These are phyloP conservation scores for Aspergillus uvarum DNA, from an alignment of 2,329 filamentous ascomycete species.

Conservation along the genomic window DNA sequence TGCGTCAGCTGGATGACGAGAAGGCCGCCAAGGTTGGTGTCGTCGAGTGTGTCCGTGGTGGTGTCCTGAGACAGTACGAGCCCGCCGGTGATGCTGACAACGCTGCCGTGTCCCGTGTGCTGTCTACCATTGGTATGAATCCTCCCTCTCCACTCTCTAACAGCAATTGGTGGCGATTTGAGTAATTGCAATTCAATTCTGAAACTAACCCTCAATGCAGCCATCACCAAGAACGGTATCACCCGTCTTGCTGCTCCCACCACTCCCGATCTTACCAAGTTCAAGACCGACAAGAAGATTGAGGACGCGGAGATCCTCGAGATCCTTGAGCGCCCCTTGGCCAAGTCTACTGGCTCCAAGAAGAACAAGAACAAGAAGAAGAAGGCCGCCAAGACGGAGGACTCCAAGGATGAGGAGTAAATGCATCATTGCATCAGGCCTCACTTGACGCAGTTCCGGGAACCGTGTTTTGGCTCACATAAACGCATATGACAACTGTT, in stretches of 20 bases:
- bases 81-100: constrained; percentile 91
- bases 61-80: constrained; percentile 94
- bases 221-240: constrained; percentile 96
- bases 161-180: not conserved
- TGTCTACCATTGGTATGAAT: constrained; percentile 87
- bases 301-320: constrained; percentile 92
- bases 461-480: constrained; percentile 15
- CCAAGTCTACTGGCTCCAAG: constrained; percentile 62
- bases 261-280: constrained; percentile 72
- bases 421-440: constrained; percentile 18
- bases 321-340: constrained; percentile 84
- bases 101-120: constrained; percentile 76
- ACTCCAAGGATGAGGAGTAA: constrained; percentile 46
- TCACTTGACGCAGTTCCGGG: constrained; percentile 17
- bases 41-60: constrained; percentile 90
- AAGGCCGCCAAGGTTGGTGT: constrained; percentile 92
- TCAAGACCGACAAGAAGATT: constrained; percentile 97
- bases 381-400: constrained; percentile 54
- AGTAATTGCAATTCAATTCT: not conserved
- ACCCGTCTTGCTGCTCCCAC: constrained; percentile 79
- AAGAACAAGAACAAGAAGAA: constrained; percentile 94
- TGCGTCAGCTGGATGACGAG: constrained; percentile 96
- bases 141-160: not conserved
- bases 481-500: constrained; percentile 20
- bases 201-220: constrained; percentile 48